A percentile compares a stretch with the other conserved stretches of the same genome.
Evolutionary conservation across 768 basidiomycete species (phyloP).

Genomic region (Leucosporidium scottii): DNA sequence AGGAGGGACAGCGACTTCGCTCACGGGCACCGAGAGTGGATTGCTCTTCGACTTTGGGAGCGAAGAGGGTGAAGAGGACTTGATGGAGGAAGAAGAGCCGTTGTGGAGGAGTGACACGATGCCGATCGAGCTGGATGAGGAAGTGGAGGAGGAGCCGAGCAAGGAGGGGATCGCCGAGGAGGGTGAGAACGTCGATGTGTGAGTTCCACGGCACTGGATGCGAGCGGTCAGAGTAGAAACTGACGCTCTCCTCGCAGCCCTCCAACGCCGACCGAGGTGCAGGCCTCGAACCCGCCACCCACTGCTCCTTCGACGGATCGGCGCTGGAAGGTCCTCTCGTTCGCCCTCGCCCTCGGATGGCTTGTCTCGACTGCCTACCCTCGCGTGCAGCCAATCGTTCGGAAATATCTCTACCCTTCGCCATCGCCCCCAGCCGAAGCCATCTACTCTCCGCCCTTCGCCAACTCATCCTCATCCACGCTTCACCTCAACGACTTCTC

Average conservation of each 20-base stretch:
- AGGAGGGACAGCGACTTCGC: too few relatives aligned
- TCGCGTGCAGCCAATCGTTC: neutral
- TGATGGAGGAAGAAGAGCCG: neutral
- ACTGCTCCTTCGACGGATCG: neutral
- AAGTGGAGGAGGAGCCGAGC: neutral
- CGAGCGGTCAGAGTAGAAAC: too few relatives aligned
- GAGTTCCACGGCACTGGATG: neutral
- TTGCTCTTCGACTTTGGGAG: neutral
- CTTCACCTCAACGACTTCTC: too few relatives aligned
- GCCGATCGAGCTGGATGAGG: neutral
- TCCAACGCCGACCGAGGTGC: too few relatives aligned
- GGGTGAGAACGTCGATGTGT: too few relatives aligned
- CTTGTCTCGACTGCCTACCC: neutral
- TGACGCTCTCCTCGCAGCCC: too few relatives aligned
- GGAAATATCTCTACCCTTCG: too few relatives aligned
- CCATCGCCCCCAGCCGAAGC: too few relatives aligned
- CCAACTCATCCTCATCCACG: too few relatives aligned
- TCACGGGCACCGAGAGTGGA: too few relatives aligned
- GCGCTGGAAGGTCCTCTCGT: slow-evolving; percentile 20
- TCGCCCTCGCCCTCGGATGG: slow-evolving; percentile 6
- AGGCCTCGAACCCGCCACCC: neutral
- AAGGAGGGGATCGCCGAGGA: neutral
- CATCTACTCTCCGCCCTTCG: too few relatives aligned
- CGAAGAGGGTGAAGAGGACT: neutral
- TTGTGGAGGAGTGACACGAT: neutral